Evolutionary conservation across 257 asterid species (phyloP).

Genomic region (Fraxinus cuspidata): DNA sequence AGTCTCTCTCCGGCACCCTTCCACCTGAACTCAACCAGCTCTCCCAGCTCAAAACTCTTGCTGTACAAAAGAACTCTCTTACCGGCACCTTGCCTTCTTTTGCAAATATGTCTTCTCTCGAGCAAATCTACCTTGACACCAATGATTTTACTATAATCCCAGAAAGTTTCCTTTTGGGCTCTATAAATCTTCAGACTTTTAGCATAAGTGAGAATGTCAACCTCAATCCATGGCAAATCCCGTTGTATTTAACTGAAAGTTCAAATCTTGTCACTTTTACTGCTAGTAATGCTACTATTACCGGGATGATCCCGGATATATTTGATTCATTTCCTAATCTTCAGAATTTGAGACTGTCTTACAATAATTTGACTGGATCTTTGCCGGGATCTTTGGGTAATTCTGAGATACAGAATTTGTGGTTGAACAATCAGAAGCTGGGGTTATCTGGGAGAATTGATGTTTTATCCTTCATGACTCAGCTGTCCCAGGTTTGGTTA

Average conservation of each 20-base stretch:
- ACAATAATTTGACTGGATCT: constrained; percentile 70
- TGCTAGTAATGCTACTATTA: constrained; percentile 62
- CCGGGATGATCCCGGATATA: constrained; percentile 69
- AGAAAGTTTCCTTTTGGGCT: constrained; percentile 56
- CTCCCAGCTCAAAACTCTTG: constrained; percentile 51
- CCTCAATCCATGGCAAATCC: constrained; percentile 67
- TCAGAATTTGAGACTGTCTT: constrained; percentile 62
- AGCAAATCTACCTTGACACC: constrained; percentile 48
- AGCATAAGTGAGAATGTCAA: constrained; percentile 52
- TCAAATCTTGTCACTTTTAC: constrained; percentile 45
- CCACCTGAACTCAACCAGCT: constrained; percentile 67
- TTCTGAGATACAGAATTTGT: constrained; percentile 64
- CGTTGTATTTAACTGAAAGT: constrained; percentile 50
- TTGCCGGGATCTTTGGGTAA: constrained; percentile 65
- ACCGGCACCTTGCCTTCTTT: constrained; percentile 74
- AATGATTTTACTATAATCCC: constrained; percentile 59
- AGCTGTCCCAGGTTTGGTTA: constrained; percentile 72
- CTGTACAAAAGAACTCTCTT: constrained; percentile 63
- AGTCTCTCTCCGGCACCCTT: constrained; percentile 61
- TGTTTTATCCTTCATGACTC: constrained; percentile 66
- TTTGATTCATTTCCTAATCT: constrained; percentile 60
- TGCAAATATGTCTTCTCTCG: constrained; percentile 58
- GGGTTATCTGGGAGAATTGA: constrained; percentile 68
- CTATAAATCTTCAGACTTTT: constrained; percentile 41
- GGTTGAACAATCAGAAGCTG: constrained; percentile 70